Percentiles rank a stretch among this genome's conserved stretches.
Conservation (phyloP, 345 rosid species). For the Citrus sp. region DNA sequence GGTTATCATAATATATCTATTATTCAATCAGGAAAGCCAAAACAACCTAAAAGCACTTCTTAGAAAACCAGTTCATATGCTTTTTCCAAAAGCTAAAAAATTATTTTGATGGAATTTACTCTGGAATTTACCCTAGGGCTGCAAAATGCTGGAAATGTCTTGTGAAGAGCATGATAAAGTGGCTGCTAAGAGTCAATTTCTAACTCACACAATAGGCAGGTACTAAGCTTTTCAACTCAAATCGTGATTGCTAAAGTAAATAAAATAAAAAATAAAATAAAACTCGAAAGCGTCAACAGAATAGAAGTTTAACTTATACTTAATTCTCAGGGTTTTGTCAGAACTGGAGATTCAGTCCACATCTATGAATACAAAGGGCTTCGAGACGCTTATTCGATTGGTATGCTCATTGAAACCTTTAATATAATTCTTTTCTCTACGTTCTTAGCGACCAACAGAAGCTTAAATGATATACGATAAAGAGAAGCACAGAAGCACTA, state of each 20-base stretch:
- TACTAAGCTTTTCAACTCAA: background rate
- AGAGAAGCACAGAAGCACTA: background rate
- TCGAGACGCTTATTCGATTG: conserved; percentile 36
- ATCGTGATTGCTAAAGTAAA: background rate
- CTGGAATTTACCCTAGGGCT: conserved; percentile 28
- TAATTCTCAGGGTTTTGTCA: conserved; percentile 25
- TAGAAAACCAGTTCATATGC: background rate
- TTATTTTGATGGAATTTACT: background rate
- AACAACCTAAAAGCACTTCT: background rate
- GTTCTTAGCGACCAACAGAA: background rate
- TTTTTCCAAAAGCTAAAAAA: background rate
- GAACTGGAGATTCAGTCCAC: conserved; percentile 47
- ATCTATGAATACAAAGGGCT: conserved; percentile 38
- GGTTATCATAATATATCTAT: background rate
- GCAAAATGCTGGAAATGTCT: conserved; percentile 72
- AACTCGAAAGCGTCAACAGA: background rate
- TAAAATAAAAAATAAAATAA: too few species aligned
- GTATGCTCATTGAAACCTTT: conserved; percentile 10
- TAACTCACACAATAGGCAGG: conserved; percentile 58
- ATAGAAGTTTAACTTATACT: background rate
- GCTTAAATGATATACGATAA: background rate
- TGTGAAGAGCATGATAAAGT: conserved; percentile 53
- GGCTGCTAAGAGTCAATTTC: conserved; percentile 57
- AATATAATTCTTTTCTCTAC: background rate
- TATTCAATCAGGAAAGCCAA: background rate